phyloP scores from a whole-genome alignment of 2,329 filamentous ascomycete genomes.

The Fusarium setosum region DNA sequence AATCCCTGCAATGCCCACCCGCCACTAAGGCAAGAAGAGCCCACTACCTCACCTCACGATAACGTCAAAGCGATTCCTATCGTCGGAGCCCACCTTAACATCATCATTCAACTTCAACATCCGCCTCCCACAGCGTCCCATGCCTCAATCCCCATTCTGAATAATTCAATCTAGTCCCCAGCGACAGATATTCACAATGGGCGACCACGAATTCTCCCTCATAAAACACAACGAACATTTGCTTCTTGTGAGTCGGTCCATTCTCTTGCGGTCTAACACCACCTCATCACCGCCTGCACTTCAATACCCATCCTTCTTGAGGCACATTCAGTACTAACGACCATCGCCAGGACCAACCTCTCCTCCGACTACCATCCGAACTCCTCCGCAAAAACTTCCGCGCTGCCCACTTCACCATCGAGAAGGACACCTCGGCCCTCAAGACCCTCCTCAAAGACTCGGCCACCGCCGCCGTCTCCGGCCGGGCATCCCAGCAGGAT shows the following conservation, averaged over 20 bases:
- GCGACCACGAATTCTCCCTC: conserved; percentile 70
- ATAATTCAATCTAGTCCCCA: not conserved
- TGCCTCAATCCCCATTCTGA: not conserved
- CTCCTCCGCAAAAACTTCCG: conserved; percentile 96
- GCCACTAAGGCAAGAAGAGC: not conserved
- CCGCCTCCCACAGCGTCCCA: not conserved
- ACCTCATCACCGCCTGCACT: conserved; percentile 9
- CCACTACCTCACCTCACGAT: conserved; percentile 23
- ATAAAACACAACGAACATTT: conserved; percentile 82
- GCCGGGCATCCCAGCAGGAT: conserved; percentile 71
- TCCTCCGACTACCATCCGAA: conserved; percentile 92
- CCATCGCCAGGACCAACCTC: conserved; percentile 83
- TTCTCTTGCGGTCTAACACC: conserved; percentile 11
- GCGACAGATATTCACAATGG: conserved; percentile 57
- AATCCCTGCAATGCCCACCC: not conserved
- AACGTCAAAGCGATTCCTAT: conserved; percentile 36
- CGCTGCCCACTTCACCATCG: conserved; percentile 79
- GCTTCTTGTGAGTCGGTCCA: conserved; percentile 72
- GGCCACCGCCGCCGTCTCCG: conserved; percentile 74
- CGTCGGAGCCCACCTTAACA: conserved; percentile 4
- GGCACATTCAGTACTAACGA: conserved; percentile 7
- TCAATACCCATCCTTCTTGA: not conserved
- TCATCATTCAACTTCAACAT: conserved; percentile 2
- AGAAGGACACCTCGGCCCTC: conserved; percentile 74
- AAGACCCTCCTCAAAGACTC: conserved; percentile 71